Evolutionary conservation across 768 basidiomycete species (phyloP).

Genomic region (Clitopilus hobsonii): DNA sequence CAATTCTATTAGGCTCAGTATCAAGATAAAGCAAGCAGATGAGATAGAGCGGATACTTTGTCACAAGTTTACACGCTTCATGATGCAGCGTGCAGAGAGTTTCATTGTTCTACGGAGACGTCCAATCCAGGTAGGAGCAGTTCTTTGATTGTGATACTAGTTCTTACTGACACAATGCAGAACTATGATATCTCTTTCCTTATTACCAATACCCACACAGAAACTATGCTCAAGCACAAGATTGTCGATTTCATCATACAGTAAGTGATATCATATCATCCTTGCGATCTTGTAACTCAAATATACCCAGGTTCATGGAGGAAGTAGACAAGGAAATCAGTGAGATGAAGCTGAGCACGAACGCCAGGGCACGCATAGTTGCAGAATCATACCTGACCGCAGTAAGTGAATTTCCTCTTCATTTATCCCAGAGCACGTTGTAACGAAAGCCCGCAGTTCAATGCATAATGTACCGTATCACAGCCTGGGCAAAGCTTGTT

Average conservation of each 20-base stretch:
- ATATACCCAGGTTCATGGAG: slow-evolving; percentile 79
- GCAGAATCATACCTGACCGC: slow-evolving; percentile 93
- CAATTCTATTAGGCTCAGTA: slow-evolving; percentile 95
- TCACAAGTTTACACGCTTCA: slow-evolving; percentile 97
- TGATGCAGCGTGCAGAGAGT: slow-evolving; percentile 98
- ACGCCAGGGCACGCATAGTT: slow-evolving; percentile 93
- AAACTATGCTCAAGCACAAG: slow-evolving; percentile 99
- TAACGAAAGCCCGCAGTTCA: slow-evolving; percentile 27
- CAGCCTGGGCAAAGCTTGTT: neutral
- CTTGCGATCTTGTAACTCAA: slow-evolving; percentile 6
- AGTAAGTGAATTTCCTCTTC: slow-evolving; percentile 41
- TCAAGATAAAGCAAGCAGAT: slow-evolving; percentile 99
- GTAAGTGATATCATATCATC: slow-evolving; percentile 36
- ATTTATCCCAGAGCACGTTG: neutral
- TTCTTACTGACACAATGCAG: slow-evolving; percentile 33
- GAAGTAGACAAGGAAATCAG: slow-evolving; percentile 99
- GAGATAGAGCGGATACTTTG: slow-evolving; percentile 97
- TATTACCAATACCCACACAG: slow-evolving; percentile 94
- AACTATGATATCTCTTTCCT: slow-evolving; percentile 99
- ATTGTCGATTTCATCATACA: slow-evolving; percentile 99
- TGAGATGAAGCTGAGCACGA: slow-evolving; percentile 97
- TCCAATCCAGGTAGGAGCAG: slow-evolving; percentile 69
- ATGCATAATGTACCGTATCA: slow-evolving; percentile 22
- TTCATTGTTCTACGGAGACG: slow-evolving; percentile 95
- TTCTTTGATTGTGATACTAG: no score